Conservation (phyloP, 352 stramenopile genomes). For the Phytophthora tubulina region DNA sequence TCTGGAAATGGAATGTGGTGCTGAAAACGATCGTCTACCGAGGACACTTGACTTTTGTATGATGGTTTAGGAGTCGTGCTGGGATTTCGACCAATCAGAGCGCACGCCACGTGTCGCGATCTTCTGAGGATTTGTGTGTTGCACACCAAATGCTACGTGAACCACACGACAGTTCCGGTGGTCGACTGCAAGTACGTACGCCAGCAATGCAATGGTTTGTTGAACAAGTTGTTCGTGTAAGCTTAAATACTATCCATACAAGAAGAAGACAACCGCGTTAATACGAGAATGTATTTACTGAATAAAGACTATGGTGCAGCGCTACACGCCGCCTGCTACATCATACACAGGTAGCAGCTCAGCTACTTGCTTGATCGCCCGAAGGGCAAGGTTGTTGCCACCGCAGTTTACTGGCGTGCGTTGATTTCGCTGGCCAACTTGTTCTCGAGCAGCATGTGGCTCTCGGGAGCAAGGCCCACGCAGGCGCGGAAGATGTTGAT, state of each 20-base stretch:
- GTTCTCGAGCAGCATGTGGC: conserved; percentile 99
- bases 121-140: conserved; percentile 11
- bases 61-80: no score
- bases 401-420: conserved; percentile 55
- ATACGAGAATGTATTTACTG: conserved; percentile 23
- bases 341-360: conserved; percentile 16
- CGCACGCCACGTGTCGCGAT: conserved; percentile 22
- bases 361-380: conserved; percentile 2
- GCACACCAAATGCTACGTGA: conserved; percentile 11
- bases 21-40: neutral
- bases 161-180: conserved; percentile 23
- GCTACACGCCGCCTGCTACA: conserved; percentile 4
- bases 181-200: neutral
- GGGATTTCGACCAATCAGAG: conserved; percentile 24
- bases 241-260: no score
- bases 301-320: conserved; percentile 24
- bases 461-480: conserved; percentile 96
- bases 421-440: conserved; percentile 88
- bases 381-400: neutral
- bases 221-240: neutral
- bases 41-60: no score
- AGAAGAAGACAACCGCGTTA: no score
- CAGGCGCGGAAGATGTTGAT: conserved; percentile 99
- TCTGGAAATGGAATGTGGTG: conserved; percentile 31
- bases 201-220: no score